Conservation (phyloP, 169 alveolate genomes). For the Amoebophrya sp. region DNA sequence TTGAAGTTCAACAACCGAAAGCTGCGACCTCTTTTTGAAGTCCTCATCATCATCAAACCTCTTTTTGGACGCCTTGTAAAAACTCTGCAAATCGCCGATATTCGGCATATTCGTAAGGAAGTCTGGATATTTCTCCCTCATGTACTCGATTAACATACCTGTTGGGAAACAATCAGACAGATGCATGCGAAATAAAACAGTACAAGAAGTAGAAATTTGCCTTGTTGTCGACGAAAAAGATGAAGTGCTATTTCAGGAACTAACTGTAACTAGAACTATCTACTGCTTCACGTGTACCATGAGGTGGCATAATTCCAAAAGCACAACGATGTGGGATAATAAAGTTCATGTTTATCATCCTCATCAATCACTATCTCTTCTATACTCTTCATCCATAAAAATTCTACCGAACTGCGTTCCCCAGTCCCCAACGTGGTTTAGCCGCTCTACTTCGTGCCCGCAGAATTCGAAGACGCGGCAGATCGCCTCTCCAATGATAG, state of each 20-base stretch:
- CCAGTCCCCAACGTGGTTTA: conserved; percentile 98
- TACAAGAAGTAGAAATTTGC: too few relatives aligned
- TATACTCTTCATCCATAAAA: too few relatives aligned
- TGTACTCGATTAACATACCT: conserved; percentile 53
- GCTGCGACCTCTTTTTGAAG: conserved; percentile 70
- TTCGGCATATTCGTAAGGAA: conserved; percentile 77
- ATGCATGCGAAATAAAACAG: too few relatives aligned
- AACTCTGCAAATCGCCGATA: conserved; percentile 81
- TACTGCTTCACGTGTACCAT: too few relatives aligned
- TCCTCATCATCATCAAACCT: conserved; percentile 75
- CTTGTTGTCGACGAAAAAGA: too few relatives aligned
- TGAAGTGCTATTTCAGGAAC: too few relatives aligned
- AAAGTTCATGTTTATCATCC: too few relatives aligned
- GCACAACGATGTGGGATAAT: too few relatives aligned
- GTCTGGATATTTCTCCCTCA: conserved; percentile 70
- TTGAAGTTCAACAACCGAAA: conserved; percentile 76
- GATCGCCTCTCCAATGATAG: conserved; percentile 93
- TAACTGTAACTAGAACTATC: too few relatives aligned
- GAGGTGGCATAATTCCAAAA: too few relatives aligned
- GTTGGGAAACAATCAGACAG: too few relatives aligned
- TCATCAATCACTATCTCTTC: too few relatives aligned
- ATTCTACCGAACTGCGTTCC: conserved; percentile 99
- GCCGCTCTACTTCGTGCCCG: conserved; percentile 62
- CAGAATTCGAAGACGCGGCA: conserved; percentile 80
- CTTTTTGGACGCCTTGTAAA: conserved; percentile 87